A percentile compares a stretch with the other conserved stretches of the same genome.
phyloP scores from a whole-genome alignment of 1,284 basidiomycete genomes.

The Microbotryum lychnidis-dioicae region DNA sequence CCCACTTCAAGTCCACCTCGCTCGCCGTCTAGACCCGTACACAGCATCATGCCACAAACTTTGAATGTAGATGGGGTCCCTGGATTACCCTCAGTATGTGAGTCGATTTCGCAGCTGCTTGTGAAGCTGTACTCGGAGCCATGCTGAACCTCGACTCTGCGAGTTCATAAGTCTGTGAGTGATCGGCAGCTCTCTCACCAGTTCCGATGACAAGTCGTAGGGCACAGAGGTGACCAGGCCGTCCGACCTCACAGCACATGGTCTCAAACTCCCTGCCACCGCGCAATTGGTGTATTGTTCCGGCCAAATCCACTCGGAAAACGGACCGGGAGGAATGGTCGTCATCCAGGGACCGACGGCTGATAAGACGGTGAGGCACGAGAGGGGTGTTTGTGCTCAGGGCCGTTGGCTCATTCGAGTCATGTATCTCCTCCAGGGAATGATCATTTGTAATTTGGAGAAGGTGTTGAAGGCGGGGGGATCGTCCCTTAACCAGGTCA shows the following conservation, averaged over 20 bases:
- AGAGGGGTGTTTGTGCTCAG: neutral
- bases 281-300: neutral
- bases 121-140: too few species aligned
- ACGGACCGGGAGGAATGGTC: neutral
- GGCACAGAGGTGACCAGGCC: neutral
- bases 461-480: constrained; percentile 2
- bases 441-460: neutral
- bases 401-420: neutral
- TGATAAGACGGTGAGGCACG: neutral
- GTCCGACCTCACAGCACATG: neutral
- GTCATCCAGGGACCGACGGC: neutral
- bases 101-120: neutral
- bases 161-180: neutral
- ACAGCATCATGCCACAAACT: neutral
- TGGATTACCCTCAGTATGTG: neutral
- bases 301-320: neutral
- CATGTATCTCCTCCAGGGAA: neutral
- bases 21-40: too few species aligned
- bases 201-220: neutral
- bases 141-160: neutral
- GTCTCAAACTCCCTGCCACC: neutral
- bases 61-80: neutral
- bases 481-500: neutral
- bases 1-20: too few species aligned
- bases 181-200: neutral